phyloP scores from a whole-genome alignment of 1,284 basidiomycete species.

The Sporisorium graminicola region DNA sequence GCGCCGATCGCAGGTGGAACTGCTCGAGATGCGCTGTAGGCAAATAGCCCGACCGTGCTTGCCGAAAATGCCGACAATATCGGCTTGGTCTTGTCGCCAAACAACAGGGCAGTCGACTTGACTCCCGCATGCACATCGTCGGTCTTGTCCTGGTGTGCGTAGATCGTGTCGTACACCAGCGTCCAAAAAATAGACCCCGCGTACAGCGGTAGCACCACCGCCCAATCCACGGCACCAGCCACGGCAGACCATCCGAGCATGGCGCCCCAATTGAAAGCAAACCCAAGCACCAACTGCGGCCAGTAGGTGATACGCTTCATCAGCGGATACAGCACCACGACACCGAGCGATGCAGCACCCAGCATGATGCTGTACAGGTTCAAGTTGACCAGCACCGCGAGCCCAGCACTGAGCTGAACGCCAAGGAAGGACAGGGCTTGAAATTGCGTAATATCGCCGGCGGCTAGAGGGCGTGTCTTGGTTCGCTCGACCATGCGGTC shows the following conservation, averaged over 20 bases:
- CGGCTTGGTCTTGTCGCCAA: slow-evolving; percentile 78
- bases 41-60: slow-evolving; percentile 80
- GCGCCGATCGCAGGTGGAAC: slow-evolving; percentile 22
- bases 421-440: slow-evolving; percentile 88
- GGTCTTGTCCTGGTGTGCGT: slow-evolving; percentile 97
- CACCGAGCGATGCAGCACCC: slow-evolving; percentile 87
- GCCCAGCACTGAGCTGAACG: slow-evolving; percentile 83
- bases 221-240: slow-evolving; percentile 84
- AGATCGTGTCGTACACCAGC: slow-evolving; percentile 96
- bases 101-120: slow-evolving; percentile 92
- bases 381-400: slow-evolving; percentile 90
- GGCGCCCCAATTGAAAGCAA: slow-evolving; percentile 98
- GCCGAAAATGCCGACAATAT: slow-evolving; percentile 82
- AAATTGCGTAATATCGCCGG: slow-evolving; percentile 81
- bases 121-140: slow-evolving; percentile 92
- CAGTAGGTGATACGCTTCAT: slow-evolving; percentile 99
- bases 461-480: slow-evolving; percentile 79
- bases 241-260: slow-evolving; percentile 96
- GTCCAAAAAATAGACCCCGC: slow-evolving; percentile 92
- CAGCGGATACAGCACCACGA: slow-evolving; percentile 91
- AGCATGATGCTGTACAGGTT: slow-evolving; percentile 95
- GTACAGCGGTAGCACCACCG: slow-evolving; percentile 81
- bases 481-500: slow-evolving; percentile 87
- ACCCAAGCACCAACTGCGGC: slow-evolving; percentile 82
- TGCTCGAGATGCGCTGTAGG: slow-evolving; percentile 73